These are phyloP conservation scores for Cytospora paraplurivora DNA, from an alignment of 2,329 filamentous ascomycete genomes.

Conservation along the genomic window DNA sequence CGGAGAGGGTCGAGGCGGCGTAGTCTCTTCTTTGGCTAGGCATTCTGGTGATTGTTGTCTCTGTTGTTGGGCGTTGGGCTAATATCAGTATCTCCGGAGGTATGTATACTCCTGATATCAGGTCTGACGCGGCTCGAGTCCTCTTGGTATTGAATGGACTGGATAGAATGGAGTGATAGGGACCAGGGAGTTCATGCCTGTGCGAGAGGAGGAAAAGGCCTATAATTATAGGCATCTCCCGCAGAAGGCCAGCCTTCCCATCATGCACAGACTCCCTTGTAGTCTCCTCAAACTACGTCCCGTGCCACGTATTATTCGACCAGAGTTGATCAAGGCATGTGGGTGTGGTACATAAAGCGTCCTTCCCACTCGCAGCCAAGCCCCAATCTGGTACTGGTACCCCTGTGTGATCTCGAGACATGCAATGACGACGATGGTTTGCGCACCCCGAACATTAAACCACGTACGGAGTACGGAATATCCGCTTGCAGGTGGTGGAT, in stretches of 20 bases:
- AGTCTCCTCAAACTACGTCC: neutral
- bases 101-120: neutral
- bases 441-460: constrained; percentile 3
- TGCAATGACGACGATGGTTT: neutral
- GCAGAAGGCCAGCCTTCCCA: neutral
- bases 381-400: constrained; percentile 5
- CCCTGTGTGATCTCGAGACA: neutral
- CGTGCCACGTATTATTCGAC: neutral
- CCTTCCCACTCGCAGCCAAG: constrained; percentile 5
- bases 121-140: constrained; percentile 1
- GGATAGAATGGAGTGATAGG: constrained; percentile 4
- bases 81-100: neutral
- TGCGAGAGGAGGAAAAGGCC: neutral
- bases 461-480: constrained; percentile 18
- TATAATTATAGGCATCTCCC: constrained; percentile 22
- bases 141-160: constrained; percentile 1
- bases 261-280: neutral
- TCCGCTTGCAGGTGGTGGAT: neutral
- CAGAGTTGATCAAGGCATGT: constrained; percentile 1
- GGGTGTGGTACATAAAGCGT: constrained; percentile 5
- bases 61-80: neutral
- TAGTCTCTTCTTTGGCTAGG: constrained; percentile 35
- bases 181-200: constrained; percentile 2
- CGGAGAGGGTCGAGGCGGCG: constrained; percentile 38
- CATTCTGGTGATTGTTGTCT: constrained; percentile 20